Conservation (phyloP, 1,284 basidiomycete genomes). For the Naganishia sp. region DNA sequence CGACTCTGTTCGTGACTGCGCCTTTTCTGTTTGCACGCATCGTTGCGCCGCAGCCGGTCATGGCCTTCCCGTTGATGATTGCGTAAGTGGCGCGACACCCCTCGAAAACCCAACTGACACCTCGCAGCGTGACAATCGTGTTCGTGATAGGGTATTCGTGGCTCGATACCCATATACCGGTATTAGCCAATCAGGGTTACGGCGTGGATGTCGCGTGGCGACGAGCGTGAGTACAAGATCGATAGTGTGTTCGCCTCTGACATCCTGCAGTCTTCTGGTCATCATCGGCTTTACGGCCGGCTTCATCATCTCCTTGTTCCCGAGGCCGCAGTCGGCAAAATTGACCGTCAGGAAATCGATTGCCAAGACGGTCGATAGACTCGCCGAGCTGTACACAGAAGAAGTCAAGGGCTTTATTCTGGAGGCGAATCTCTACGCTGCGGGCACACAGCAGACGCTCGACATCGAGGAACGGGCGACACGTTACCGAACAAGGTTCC, state of each 20-base stretch:
- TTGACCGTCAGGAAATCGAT: conserved; percentile 44
- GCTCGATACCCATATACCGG: conserved; percentile 61
- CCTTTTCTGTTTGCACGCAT: conserved; percentile 63
- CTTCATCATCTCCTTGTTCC: conserved; percentile 50
- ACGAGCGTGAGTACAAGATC: conserved; percentile 44
- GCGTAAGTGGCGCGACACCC: conserved; percentile 29
- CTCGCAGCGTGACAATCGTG: conserved; percentile 35
- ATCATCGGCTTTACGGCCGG: conserved; percentile 51
- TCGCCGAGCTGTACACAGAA: conserved; percentile 46
- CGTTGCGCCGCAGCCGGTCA: conserved; percentile 56
- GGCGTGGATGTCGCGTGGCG: conserved; percentile 63
- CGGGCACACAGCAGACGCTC: conserved; percentile 17
- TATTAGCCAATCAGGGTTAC: conserved; percentile 58
- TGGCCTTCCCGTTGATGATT: conserved; percentile 51
- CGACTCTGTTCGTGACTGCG: conserved; percentile 59
- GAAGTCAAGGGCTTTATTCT: conserved; percentile 46
- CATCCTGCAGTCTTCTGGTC: conserved; percentile 42
- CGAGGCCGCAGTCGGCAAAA: conserved; percentile 47
- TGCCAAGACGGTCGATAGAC: conserved; percentile 45
- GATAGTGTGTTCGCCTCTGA: neutral
- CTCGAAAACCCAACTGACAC: neutral
- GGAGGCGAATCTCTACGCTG: conserved; percentile 36
- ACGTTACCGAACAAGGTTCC: conserved; percentile 21
- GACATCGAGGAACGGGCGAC: conserved; percentile 24
- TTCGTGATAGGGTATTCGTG: conserved; percentile 64